Evolutionary conservation across 345 rosid species (phyloP).

Genomic region (Eucalyptus polyanthemos): DNA sequence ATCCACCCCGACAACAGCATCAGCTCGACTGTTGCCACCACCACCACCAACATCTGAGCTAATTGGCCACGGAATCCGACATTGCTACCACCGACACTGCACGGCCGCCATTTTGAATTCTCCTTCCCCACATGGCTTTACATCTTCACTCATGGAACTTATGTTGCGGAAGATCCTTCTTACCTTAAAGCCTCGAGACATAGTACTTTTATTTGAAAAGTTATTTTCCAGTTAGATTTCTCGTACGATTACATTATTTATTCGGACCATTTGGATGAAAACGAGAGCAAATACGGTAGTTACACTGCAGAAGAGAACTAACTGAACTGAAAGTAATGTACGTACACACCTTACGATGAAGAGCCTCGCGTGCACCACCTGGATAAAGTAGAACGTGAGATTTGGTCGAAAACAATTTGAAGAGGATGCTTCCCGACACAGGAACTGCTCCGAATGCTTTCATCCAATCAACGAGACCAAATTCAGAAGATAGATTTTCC

Average conservation of each 20-base stretch:
- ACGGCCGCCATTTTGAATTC: background rate
- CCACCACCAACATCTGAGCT: background rate
- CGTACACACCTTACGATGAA: constrained; percentile 13
- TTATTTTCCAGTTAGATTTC: background rate
- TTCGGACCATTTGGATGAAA: background rate
- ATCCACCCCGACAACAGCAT: background rate
- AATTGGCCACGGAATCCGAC: background rate
- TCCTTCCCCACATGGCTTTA: background rate
- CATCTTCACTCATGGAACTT: background rate
- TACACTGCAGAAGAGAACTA: background rate
- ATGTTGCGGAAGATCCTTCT: background rate
- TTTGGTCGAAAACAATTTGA: constrained; percentile 47
- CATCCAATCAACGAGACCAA: constrained; percentile 9
- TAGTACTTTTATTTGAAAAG: background rate
- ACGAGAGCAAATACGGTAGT: background rate
- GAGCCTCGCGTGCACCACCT: constrained; percentile 75
- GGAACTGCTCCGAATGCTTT: constrained; percentile 70
- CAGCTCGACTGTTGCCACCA: background rate
- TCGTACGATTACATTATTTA: background rate
- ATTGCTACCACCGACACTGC: background rate
- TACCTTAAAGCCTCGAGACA: background rate
- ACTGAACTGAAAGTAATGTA: background rate
- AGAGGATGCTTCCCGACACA: constrained; percentile 41
- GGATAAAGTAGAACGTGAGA: constrained; percentile 65
- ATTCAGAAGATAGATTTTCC: constrained; percentile 6